Evolutionary conservation across 805 yeast genomes (phyloP).

Genomic region (Saccharomycopsis vini): DNA sequence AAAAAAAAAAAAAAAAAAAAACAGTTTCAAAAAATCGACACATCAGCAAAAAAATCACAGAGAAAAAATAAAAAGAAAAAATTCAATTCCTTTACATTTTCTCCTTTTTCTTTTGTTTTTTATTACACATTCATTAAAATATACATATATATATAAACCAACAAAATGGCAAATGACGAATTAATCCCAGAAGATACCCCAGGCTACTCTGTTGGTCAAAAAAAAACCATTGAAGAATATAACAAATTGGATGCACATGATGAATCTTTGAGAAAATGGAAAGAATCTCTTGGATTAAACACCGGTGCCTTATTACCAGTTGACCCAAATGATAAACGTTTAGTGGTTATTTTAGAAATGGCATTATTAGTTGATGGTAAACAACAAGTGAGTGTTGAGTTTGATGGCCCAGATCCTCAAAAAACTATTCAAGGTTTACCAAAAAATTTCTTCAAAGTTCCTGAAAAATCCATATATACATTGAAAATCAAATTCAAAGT

Average conservation of each 20-base stretch:
- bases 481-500: constrained; percentile 70
- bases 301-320: constrained; percentile 54
- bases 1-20: no score
- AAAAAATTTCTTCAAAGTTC: constrained; percentile 62
- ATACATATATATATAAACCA: not conserved
- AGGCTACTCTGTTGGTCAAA: constrained; percentile 43
- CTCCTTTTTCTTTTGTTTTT: no score
- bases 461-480: constrained; percentile 69
- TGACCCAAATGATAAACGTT: constrained; percentile 61
- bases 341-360: constrained; percentile 74
- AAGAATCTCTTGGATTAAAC: constrained; percentile 71
- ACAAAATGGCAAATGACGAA: constrained; percentile 33
- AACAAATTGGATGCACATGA: constrained; percentile 80
- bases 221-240: constrained; percentile 80
- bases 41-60: not conserved
- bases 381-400: constrained; percentile 56
- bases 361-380: constrained; percentile 61
- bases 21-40: not conserved
- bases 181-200: constrained; percentile 53
- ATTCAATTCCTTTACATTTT: no score
- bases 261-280: constrained; percentile 87
- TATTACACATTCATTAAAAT: no score
- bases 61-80: not conserved
- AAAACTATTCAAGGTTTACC: constrained; percentile 48
- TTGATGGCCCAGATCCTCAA: constrained; percentile 43